Base-by-base conservation (phyloP, 2,329 filamentous ascomycete species). In the Fusarium ramigenum region DNA sequence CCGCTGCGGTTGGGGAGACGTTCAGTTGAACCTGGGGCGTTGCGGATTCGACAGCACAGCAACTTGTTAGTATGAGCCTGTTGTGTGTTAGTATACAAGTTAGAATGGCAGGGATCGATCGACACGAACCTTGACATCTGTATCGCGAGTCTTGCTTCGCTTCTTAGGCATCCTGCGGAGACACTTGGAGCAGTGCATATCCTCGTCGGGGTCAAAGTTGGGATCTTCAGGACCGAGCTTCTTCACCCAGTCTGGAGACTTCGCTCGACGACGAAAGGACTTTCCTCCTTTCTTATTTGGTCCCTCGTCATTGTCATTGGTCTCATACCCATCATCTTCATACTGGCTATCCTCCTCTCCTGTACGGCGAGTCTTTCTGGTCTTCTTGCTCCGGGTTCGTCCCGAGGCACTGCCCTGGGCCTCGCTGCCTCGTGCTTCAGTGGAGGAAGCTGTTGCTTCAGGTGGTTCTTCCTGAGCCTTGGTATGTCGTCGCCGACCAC, bases 161-260 rank as follows among this genome's bases (percentile, higher is more conserved):
- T 63, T 61, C 62, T 78, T 79, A 18, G 79, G 78, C 12, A 74
- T 76, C 23, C 76, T 79, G 37, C 79, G 77, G 16, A 80, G 75
- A 49, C 79, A 80, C 43, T 74, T 80, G 12, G 80, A 82, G 60
- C 80, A 82, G 71, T 81, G 80, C 73, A 78, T 78, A 21, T 78
- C 74, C 3, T 77, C 76, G 3, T 69, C 63, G 1, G 79, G 79
- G 12, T 74, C 72, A 47, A 80, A 82, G 6, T 64, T 14, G 0
- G 73, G 73, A 23, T 75, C 69, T 4, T 57, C 50, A 6, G 75
- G 74, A 1, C 78, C 79, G 2, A 80, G 78, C 9, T 53, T 25
- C 43, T 63, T 63, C 7, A 62, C 36, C 79, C 79, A 80, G 62
- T 80, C 71, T 2, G 78, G 78, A 14, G 79, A 80, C 21, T 28